Percentiles rank a stretch among this genome's conserved stretches.
These are phyloP conservation scores for Endoconidiophora polonica DNA, from an alignment of 2,329 filamentous ascomycete species.

Conservation along the genomic window DNA sequence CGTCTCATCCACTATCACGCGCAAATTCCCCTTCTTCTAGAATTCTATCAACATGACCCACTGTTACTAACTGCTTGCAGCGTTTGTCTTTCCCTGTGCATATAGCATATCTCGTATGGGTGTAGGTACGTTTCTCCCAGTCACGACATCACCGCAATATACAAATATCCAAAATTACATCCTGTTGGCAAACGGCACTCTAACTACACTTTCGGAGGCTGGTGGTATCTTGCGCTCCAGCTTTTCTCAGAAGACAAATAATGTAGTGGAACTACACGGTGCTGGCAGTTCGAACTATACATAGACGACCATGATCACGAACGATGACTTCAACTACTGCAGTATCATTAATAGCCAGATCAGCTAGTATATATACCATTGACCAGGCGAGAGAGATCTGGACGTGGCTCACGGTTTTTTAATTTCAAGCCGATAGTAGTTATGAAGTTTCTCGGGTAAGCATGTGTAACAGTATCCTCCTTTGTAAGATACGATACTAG, in stretches of 20 bases:
- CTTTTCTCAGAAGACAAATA: background rate
- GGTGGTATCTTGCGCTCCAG: background rate
- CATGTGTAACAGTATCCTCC: no score
- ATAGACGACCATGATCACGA: background rate
- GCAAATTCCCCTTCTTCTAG: background rate
- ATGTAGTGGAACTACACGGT: background rate
- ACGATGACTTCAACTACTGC: no score
- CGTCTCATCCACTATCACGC: background rate
- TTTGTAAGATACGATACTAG: no score
- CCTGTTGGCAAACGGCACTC: background rate
- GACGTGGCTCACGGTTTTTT: conserved; percentile 1
- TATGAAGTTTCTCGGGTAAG: no score
- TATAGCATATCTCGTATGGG: background rate
- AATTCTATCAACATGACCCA: background rate
- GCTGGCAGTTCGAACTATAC: background rate
- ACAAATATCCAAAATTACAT: conserved; percentile 2
- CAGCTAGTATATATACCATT: background rate
- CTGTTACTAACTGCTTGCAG: background rate
- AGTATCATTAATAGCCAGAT: background rate
- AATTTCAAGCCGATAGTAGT: background rate
- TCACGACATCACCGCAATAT: background rate
- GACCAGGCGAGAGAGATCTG: background rate
- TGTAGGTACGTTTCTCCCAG: background rate
- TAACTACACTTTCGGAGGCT: background rate
- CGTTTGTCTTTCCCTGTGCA: background rate